Percentiles rank a stretch among this genome's conserved stretches.
Evolutionary conservation across 2,329 filamentous ascomycete species (phyloP).

Genomic region (Cordyceps cicadae): DNA sequence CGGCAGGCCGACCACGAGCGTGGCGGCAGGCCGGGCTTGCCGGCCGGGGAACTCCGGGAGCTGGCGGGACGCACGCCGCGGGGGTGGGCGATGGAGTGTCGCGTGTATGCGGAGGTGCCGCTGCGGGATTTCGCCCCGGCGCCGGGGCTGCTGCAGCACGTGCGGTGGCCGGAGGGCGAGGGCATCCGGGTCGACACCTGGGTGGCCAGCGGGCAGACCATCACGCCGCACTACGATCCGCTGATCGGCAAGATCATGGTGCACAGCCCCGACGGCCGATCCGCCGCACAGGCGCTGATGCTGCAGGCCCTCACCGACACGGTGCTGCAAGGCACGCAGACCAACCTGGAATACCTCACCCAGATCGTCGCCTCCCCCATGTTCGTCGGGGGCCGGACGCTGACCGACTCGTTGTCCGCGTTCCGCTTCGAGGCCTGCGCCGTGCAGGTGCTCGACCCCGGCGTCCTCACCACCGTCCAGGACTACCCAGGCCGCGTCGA

Average conservation of each 20-base stretch:
- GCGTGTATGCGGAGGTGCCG: slow-evolving; percentile 43
- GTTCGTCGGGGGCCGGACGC: slow-evolving; percentile 42
- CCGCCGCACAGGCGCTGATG: slow-evolving; percentile 37
- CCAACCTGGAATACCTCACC: slow-evolving; percentile 48
- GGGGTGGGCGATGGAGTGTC: slow-evolving; percentile 30
- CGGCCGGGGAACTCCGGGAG: neutral
- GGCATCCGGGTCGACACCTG: slow-evolving; percentile 54
- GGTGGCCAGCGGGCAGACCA: slow-evolving; percentile 47
- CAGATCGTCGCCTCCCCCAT: slow-evolving; percentile 36
- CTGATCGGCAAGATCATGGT: slow-evolving; percentile 52
- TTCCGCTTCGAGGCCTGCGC: slow-evolving; percentile 42
- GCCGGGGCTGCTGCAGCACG: slow-evolving; percentile 48
- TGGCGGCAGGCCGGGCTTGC: neutral
- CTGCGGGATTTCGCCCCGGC: slow-evolving; percentile 49
- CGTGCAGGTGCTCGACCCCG: slow-evolving; percentile 48
- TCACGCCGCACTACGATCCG: slow-evolving; percentile 51
- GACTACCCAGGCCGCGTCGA: slow-evolving; percentile 49
- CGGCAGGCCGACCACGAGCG: slow-evolving; percentile 22
- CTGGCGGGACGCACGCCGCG: slow-evolving; percentile 14
- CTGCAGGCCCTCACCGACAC: slow-evolving; percentile 34
- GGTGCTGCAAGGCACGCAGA: slow-evolving; percentile 38
- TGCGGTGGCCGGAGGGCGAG: slow-evolving; percentile 42
- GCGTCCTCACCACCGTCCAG: slow-evolving; percentile 50
- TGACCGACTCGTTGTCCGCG: slow-evolving; percentile 46
- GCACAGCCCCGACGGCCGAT: slow-evolving; percentile 28